These are phyloP conservation scores for Incumbomyces lentus DNA, from an alignment of 2,329 filamentous ascomycete species.

Conservation along the genomic window DNA sequence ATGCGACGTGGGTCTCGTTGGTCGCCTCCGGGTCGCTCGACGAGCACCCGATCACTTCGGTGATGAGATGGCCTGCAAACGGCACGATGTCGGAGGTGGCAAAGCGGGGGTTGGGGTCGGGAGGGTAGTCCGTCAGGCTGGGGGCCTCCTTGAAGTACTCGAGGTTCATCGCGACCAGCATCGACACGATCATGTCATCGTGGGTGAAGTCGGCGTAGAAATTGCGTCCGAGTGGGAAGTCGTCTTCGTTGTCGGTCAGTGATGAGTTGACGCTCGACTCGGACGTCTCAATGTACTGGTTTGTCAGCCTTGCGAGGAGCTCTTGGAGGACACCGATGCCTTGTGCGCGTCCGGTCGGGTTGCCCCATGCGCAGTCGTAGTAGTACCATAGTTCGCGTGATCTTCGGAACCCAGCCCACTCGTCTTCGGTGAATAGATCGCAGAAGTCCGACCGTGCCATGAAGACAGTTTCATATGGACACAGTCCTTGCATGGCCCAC, in stretches of 20 bases:
- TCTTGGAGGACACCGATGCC: slow-evolving; percentile 45
- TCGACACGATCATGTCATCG: slow-evolving; percentile 43
- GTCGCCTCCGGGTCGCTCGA: slow-evolving; percentile 30
- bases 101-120: slow-evolving; percentile 33
- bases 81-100: slow-evolving; percentile 43
- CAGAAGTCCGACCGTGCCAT: too few species aligned
- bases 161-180: slow-evolving; percentile 42
- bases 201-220: slow-evolving; percentile 46
- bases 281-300: slow-evolving; percentile 37
- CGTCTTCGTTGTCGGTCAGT: slow-evolving; percentile 34
- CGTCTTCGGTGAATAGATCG: too few species aligned
- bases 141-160: slow-evolving; percentile 45
- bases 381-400: slow-evolving; percentile 43
- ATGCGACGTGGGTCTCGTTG: slow-evolving; percentile 25
- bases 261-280: slow-evolving; percentile 44
- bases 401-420: slow-evolving; percentile 27
- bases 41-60: slow-evolving; percentile 46
- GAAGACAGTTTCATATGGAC: slow-evolving; percentile 38
- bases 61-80: slow-evolving; percentile 45
- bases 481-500: slow-evolving; percentile 42
- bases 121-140: slow-evolving; percentile 6
- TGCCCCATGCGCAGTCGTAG: slow-evolving; percentile 37
- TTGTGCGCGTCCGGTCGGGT: slow-evolving; percentile 42
- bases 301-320: slow-evolving; percentile 39
- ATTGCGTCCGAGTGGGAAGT: slow-evolving; percentile 39